Evolutionary conservation across 2,329 filamentous ascomycete species (phyloP), one percentile per base, ranked within the genome.

Genomic region (Didymella sp.): DNA sequence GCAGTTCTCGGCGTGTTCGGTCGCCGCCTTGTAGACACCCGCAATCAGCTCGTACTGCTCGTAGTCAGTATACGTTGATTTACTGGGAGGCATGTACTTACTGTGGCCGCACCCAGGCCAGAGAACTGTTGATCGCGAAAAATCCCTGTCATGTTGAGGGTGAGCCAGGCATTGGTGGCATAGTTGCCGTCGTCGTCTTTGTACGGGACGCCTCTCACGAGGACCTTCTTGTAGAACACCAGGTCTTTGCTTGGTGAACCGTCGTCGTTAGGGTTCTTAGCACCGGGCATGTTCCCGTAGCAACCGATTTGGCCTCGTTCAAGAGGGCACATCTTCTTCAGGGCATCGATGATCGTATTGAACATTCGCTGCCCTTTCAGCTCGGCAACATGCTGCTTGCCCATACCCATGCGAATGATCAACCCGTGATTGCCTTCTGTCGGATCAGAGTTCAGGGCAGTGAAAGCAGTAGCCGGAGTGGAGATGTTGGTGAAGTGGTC

Each of bases 41-140:
- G 55, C 58, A n/a, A 43, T 47, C 38, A 53, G 37, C 17, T 48
- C 43, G n/a, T 55, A 57, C 58, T 60, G 15, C n/a, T 17, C 8
- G 12, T 3, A 45, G 17, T 52, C 8, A 45, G 45, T 33, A 12
- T 27, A 19, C 12, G 7, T 25, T n/a, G 13, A n/a, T 19, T 2
- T 4, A 12, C 13, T 6, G 25, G 15, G 4, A 5, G 2, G 3
- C 6, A 8, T 8, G n/a, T 8, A 25, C 38, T 43, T 25, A 58
- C 49, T 9, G 31, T 44, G 7, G 53, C 53, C 17, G 53, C 41
- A 12, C 41, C 53, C 6, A 56, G 15, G 24, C 47, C 53, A 17
- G 53, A 41, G 24, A 52, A 53, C 11, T 45, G 42, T 1, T 19
- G 11, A 4, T 52, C 25, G n/a, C 44, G 48, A 4, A 48, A 58